These are phyloP conservation scores for Lactarius trivialis DNA, from an alignment of 768 basidiomycete species.

Conservation along the genomic window DNA sequence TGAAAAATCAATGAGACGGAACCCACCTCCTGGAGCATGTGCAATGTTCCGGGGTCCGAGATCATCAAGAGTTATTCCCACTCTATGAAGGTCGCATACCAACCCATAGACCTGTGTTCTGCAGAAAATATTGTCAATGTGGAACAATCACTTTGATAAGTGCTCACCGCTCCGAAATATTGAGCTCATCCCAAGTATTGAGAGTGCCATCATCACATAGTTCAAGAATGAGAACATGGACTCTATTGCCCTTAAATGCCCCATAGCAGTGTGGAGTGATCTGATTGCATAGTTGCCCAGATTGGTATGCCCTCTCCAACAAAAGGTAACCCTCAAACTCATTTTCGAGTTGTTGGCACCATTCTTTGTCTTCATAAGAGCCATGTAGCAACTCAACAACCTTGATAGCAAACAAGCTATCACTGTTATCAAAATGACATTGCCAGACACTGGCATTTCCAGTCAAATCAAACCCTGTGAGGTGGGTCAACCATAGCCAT, in stretches of 20 bases:
- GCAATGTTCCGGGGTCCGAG: neutral
- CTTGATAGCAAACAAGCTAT: neutral
- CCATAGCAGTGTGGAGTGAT: neutral
- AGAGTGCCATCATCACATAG: neutral
- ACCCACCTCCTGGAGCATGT: neutral
- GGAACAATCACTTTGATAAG: neutral
- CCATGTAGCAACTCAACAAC: neutral
- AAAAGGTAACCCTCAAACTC: neutral
- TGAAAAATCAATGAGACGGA: neutral
- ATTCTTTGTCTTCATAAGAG: no score
- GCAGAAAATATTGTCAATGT: no score
- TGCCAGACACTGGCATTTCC: neutral
- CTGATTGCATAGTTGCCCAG: neutral
- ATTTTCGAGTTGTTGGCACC: neutral
- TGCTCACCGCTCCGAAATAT: neutral
- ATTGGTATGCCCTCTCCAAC: neutral
- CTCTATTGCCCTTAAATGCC: no score
- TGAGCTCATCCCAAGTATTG: neutral
- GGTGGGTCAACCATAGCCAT: neutral
- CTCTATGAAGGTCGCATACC: no score
- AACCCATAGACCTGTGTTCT: no score
- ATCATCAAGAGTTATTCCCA: no score
- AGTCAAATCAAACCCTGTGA: neutral
- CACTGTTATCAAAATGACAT: neutral
- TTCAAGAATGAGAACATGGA: neutral